These are phyloP conservation scores for Talaromyces proteolyticus DNA, from an alignment of 495 filamentous ascomycete genomes.

Conservation along the genomic window DNA sequence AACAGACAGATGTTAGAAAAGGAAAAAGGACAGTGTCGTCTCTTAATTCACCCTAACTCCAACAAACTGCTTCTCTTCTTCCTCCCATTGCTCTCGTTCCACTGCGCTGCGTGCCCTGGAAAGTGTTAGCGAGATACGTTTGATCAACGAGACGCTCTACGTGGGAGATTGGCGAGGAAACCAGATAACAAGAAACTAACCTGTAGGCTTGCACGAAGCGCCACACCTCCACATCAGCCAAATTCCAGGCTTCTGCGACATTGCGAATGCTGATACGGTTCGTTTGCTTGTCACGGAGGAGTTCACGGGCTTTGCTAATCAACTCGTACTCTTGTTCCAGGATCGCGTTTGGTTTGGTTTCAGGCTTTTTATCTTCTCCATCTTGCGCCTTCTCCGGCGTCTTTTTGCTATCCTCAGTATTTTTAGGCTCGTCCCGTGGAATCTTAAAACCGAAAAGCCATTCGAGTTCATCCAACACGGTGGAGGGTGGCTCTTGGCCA, in stretches of 20 bases:
- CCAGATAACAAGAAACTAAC: constrained; percentile 14
- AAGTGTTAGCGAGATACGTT: constrained; percentile 14
- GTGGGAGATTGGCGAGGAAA: neutral
- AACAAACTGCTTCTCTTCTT: constrained; percentile 37
- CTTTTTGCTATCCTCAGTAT: constrained; percentile 40
- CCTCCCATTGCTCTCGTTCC: constrained; percentile 40
- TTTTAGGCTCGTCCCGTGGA: constrained; percentile 46
- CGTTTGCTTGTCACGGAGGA: constrained; percentile 27
- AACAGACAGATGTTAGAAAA: constrained; percentile 2
- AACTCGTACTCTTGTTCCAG: constrained; percentile 53
- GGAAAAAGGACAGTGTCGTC: neutral
- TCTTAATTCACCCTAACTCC: constrained; percentile 17
- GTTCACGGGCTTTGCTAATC: constrained; percentile 51
- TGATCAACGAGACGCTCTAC: neutral
- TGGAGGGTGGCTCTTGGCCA: constrained; percentile 32
- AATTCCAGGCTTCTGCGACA: constrained; percentile 84
- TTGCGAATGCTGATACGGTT: constrained; percentile 39
- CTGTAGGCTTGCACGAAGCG: constrained; percentile 73
- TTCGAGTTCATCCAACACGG: constrained; percentile 59
- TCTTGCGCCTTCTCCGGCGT: constrained; percentile 31
- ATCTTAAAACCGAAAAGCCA: constrained; percentile 88
- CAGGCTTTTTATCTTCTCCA: no score
- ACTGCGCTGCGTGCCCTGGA: constrained; percentile 36
- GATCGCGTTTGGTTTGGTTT: constrained; percentile 32
- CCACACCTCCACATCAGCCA: constrained; percentile 92